A percentile compares a stretch with the other conserved stretches of the same genome.
Conservation (phyloP, 352 stramenopile genomes). For the Globisporangium radiosum region DNA sequence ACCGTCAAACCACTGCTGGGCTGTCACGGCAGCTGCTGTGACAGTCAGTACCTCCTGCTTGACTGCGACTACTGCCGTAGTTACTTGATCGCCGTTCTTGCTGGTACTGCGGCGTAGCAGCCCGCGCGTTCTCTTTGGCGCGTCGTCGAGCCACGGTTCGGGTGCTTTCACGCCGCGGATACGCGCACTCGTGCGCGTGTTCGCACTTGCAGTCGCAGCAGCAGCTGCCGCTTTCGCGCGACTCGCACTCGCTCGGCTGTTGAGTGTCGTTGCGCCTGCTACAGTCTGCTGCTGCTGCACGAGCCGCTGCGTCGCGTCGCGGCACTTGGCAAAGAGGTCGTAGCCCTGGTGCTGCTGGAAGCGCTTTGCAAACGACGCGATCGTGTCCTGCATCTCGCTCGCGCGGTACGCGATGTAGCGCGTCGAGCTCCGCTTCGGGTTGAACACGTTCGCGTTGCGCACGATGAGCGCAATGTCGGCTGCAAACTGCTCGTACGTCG, state of each 20-base stretch:
- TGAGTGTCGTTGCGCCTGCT: not conserved
- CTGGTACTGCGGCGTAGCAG: constrained; percentile 4
- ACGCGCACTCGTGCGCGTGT: constrained; percentile 7
- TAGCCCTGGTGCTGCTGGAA: constrained; percentile 85
- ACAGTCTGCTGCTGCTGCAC: constrained; percentile 10
- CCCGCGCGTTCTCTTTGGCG: constrained; percentile 2
- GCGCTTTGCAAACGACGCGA: constrained; percentile 80
- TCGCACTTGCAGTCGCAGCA: not conserved
- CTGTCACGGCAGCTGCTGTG: not conserved
- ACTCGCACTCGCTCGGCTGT: not conserved
- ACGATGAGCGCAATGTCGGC: constrained; percentile 86
- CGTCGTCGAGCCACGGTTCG: constrained; percentile 23
- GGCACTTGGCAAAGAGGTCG: constrained; percentile 85
- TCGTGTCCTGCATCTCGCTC: constrained; percentile 86
- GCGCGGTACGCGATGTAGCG: constrained; percentile 75
- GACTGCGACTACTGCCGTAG: too few species aligned
- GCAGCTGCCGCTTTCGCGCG: not conserved
- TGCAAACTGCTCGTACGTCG: constrained; percentile 84
- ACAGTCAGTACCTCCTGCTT: not conserved
- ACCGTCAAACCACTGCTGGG: constrained; percentile 33
- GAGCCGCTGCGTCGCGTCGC: constrained; percentile 62
- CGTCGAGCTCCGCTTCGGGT: constrained; percentile 72
- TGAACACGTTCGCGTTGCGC: constrained; percentile 86
- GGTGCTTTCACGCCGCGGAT: constrained; percentile 41
- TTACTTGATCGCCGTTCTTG: constrained; percentile 2